Percentiles rank a stretch among this genome's conserved stretches.
phyloP scores from a whole-genome alignment of 768 basidiomycete genomes.

The Tephrocybe sp. region DNA sequence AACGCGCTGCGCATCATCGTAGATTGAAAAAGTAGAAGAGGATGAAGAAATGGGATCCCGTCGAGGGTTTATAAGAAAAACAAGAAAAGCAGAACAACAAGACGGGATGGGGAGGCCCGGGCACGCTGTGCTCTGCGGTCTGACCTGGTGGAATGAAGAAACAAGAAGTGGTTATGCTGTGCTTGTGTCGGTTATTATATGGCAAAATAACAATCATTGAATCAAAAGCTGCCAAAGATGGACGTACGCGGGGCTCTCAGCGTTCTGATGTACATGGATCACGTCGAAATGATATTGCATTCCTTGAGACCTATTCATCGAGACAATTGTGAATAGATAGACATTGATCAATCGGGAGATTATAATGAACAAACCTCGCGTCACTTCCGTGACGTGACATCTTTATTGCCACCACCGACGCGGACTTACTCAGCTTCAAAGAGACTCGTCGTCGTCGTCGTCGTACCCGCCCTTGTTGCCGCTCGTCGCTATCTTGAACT shows the following conservation, averaged over 20 bases:
- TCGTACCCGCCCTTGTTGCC: conserved; percentile 3
- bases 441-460: conserved; percentile 7
- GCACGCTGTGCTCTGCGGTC: conserved; percentile 6
- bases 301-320: too few species aligned
- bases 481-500: neutral
- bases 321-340: too few species aligned
- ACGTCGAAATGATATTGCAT: too few species aligned
- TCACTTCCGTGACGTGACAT: conserved; percentile 14
- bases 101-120: neutral
- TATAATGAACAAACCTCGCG: too few species aligned
- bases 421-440: conserved; percentile 12
- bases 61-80: conserved; percentile 9
- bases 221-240: neutral
- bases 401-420: neutral
- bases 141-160: conserved; percentile 5
- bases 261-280: too few species aligned
- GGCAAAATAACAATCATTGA: neutral
- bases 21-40: neutral
- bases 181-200: neutral
- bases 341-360: too few species aligned
- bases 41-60: conserved; percentile 1
- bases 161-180: neutral
- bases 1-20: neutral
- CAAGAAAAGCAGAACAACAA: neutral
- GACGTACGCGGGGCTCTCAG: too few species aligned